These are phyloP conservation scores for Xylaria sp. DNA, from an alignment of 2,329 filamentous ascomycete species.

Conservation along the genomic window DNA sequence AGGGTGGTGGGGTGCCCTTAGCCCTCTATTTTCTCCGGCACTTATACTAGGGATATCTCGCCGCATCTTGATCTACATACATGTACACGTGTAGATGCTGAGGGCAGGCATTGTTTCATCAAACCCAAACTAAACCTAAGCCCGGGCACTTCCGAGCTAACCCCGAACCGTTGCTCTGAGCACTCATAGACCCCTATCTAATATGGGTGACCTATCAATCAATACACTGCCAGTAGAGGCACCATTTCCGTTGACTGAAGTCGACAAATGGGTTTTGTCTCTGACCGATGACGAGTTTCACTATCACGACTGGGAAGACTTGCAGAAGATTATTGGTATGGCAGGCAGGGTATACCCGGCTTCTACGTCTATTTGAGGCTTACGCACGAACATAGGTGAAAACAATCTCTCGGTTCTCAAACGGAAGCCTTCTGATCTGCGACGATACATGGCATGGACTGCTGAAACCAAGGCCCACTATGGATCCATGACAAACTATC, in stretches of 20 bases:
- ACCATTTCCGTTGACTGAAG: constrained; percentile 69
- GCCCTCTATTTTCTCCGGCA: background rate
- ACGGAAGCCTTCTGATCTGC: constrained; percentile 81
- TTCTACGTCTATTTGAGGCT: constrained; percentile 47
- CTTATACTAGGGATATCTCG: background rate
- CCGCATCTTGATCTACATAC: too few relatives aligned
- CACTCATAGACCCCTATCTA: background rate
- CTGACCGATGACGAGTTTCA: constrained; percentile 76
- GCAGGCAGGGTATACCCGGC: constrained; percentile 37
- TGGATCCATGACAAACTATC: constrained; percentile 82
- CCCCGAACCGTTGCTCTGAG: constrained; percentile 1
- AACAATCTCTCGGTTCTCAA: constrained; percentile 79
- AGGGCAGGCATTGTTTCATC: background rate
- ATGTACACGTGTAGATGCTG: too few relatives aligned
- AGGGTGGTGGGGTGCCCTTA: background rate
- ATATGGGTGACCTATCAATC: constrained; percentile 54
- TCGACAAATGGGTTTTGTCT: constrained; percentile 67
- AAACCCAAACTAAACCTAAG: constrained; percentile 10
- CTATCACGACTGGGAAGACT: constrained; percentile 77
- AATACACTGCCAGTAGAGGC: constrained; percentile 51
- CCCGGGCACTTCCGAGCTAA: constrained; percentile 3
- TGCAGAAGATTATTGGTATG: constrained; percentile 74
- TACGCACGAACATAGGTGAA: constrained; percentile 46
- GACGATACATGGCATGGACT: constrained; percentile 82
- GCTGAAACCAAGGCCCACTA: constrained; percentile 74